phyloP scores from a whole-genome alignment of 768 basidiomycete genomes.

The Gloeopeniophorella convolvens region DNA sequence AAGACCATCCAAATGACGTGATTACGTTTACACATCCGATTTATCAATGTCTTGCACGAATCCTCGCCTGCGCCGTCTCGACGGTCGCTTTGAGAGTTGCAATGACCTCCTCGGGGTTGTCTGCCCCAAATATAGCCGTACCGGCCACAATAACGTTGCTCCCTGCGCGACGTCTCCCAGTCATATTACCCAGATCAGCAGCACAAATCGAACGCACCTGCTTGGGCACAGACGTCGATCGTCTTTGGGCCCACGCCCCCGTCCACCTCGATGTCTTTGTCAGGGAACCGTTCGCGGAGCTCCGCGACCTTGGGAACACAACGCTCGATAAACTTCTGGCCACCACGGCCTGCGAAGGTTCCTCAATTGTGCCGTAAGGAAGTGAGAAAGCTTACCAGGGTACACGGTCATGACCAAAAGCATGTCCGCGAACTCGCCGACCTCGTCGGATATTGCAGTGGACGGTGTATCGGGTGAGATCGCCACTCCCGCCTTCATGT shows the following conservation, averaged over 20 bases:
- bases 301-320: conserved; percentile 92
- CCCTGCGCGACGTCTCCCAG: conserved; percentile 39
- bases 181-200: background rate
- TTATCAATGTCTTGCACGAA: conserved; percentile 22
- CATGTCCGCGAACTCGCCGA: conserved; percentile 86
- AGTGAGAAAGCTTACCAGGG: conserved; percentile 49
- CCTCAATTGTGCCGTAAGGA: background rate
- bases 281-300: conserved; percentile 82
- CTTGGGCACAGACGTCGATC: conserved; percentile 79
- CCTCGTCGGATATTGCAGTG: conserved; percentile 75
- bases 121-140: conserved; percentile 85
- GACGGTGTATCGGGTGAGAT: conserved; percentile 95
- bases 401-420: conserved; percentile 98
- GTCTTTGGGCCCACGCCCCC: conserved; percentile 95
- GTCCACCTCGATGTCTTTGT: conserved; percentile 97
- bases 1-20: too few relatives aligned
- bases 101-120: conserved; percentile 77
- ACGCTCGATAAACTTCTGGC: conserved; percentile 91
- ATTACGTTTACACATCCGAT: too few relatives aligned
- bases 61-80: conserved; percentile 54
- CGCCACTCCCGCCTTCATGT: conserved; percentile 93
- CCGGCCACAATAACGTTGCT: conserved; percentile 99
- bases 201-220: conserved; percentile 46
- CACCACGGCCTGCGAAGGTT: conserved; percentile 63
- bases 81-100: conserved; percentile 61